These are phyloP conservation scores for Cornus suecica DNA, from an alignment of 148 eudicot genomes.

Conservation along the genomic window DNA sequence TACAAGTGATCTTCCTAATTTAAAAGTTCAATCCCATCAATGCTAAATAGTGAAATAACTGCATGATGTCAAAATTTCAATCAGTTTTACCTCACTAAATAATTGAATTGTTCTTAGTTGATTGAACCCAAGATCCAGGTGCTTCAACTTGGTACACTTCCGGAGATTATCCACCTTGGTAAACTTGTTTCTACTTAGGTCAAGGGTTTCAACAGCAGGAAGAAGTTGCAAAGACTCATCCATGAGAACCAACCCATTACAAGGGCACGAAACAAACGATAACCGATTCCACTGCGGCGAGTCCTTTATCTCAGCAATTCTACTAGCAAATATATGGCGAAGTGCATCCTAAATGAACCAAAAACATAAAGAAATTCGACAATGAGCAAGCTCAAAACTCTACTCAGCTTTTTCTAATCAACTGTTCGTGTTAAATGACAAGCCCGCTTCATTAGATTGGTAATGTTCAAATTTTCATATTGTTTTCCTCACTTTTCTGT, in stretches of 20 bases:
- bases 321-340: constrained; percentile 88
- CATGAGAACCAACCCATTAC: constrained; percentile 81
- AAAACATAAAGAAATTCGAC: constrained; percentile 8
- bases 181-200: constrained; percentile 92
- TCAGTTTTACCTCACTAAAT: constrained; percentile 59
- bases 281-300: constrained; percentile 88
- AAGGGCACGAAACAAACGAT: constrained; percentile 86
- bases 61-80: not conserved
- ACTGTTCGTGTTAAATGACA: not conserved
- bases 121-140: constrained; percentile 95
- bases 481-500: not conserved
- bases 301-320: constrained; percentile 86
- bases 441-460: not conserved
- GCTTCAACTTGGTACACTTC: constrained; percentile 66
- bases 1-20: not conserved
- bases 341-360: constrained; percentile 70
- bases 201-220: constrained; percentile 86
- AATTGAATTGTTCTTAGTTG: constrained; percentile 72
- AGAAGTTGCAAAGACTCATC: constrained; percentile 94
- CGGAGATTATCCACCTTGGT: constrained; percentile 84
- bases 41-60: not conserved
- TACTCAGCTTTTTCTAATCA: not conserved
- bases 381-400: not conserved
- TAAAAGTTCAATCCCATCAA: not conserved
- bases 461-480: not conserved